These are phyloP conservation scores for Fomitopsis pulvina DNA, from an alignment of 768 basidiomycete genomes.

Conservation along the genomic window DNA sequence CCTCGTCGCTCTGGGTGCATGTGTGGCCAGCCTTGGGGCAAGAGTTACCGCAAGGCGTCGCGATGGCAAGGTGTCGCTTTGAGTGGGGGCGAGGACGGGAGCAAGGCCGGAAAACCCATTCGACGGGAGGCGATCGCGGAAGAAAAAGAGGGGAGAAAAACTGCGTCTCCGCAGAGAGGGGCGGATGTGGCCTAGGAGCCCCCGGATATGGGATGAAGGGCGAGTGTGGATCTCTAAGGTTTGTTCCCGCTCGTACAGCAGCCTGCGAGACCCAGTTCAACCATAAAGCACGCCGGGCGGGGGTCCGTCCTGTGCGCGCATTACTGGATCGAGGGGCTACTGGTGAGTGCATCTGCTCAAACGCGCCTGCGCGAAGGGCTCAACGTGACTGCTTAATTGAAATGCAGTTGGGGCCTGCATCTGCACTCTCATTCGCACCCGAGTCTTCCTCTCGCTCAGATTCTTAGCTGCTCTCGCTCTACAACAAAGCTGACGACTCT, in stretches of 20 bases:
- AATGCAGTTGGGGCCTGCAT: not conserved
- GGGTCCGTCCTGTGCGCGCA: not conserved
- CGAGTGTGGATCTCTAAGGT: conserved; percentile 24
- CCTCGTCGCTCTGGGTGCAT: conserved; percentile 1
- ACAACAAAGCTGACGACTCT: too few species aligned
- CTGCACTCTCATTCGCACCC: not conserved
- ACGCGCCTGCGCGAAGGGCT: not conserved
- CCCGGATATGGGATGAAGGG: conserved; percentile 5
- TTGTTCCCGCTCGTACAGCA: conserved; percentile 27
- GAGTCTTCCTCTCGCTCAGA: not conserved
- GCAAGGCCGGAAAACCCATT: conserved; percentile 23
- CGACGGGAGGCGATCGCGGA: conserved; percentile 8
- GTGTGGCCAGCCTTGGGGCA: not conserved
- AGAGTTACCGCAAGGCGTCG: conserved; percentile 6
- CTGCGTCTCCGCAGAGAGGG: conserved; percentile 12
- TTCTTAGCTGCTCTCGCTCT: not conserved
- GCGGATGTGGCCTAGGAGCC: conserved; percentile 11
- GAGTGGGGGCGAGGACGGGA: conserved; percentile 16
- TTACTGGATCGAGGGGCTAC: not conserved
- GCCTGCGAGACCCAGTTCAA: conserved; percentile 17
- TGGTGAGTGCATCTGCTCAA: not conserved
- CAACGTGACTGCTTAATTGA: not conserved
- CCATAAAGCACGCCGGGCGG: conserved; percentile 4
- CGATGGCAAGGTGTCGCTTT: conserved; percentile 15
- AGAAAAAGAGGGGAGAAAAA: conserved; percentile 9